Conservation (phyloP, 805 yeast genomes). For the Hyphopichia homilentoma region DNA sequence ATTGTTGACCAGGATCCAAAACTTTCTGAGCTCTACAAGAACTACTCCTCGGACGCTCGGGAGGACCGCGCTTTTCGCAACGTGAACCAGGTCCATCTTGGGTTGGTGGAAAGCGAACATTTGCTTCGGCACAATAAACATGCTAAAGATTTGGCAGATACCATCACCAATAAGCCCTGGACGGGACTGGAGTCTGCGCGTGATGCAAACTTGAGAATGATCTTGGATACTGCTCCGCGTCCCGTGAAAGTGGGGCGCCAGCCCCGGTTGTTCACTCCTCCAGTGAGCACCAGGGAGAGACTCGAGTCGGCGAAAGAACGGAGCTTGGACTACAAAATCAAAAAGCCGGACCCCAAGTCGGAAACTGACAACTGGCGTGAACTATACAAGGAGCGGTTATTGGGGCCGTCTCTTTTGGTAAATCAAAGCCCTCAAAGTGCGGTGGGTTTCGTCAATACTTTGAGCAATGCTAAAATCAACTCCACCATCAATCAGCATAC, state of each 20-base stretch:
- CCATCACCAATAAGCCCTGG: conserved; percentile 23
- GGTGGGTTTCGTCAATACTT: conserved; percentile 52
- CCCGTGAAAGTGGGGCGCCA: conserved; percentile 6
- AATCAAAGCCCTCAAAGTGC: conserved; percentile 40
- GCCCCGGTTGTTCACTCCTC: conserved; percentile 12
- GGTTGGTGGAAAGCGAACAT: conserved; percentile 29
- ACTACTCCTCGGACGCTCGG: conserved; percentile 9
- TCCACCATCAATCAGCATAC: conserved; percentile 57
- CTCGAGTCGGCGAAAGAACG: conserved; percentile 60
- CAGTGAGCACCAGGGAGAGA: conserved; percentile 32
- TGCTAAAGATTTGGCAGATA: conserved; percentile 22
- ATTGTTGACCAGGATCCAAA: conserved; percentile 16
- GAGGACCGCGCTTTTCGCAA: conserved; percentile 5
- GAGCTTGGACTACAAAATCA: conserved; percentile 58
- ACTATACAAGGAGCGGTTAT: conserved; percentile 58
- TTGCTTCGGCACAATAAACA: conserved; percentile 24
- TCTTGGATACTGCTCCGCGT: conserved; percentile 27
- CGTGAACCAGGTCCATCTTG: conserved; percentile 13
- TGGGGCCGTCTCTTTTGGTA: conserved; percentile 52
- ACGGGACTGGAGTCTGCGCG: conserved; percentile 22
- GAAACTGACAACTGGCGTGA: conserved; percentile 48
- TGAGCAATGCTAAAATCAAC: conserved; percentile 75
- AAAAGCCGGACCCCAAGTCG: conserved; percentile 25
- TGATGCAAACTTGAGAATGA: conserved; percentile 28
- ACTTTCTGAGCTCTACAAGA: conserved; percentile 10